Percentiles rank a stretch among this genome's conserved stretches.
Conservation (phyloP, 192 early-diverging fungal species). For the Entrophospora sp. region DNA sequence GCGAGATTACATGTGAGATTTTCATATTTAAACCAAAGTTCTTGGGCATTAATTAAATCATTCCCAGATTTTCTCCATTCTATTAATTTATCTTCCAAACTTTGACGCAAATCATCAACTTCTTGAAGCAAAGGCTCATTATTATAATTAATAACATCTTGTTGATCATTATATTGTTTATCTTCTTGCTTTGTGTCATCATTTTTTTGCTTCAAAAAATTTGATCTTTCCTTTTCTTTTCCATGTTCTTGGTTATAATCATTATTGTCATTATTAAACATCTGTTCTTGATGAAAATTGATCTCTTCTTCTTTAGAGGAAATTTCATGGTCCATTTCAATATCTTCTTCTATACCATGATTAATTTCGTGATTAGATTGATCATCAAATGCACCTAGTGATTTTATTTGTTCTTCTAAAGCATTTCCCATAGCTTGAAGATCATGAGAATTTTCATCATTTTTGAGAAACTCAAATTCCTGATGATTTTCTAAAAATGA, state of each 20-base stretch:
- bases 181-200: slow-evolving; percentile 23
- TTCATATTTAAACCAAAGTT: slow-evolving; percentile 88
- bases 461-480: slow-evolving; percentile 69
- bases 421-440: slow-evolving; percentile 69
- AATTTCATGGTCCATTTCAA: slow-evolving; percentile 32
- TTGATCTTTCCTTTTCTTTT: slow-evolving; percentile 29
- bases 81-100: slow-evolving; percentile 68
- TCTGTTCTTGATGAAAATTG: slow-evolving; percentile 26
- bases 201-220: slow-evolving; percentile 32
- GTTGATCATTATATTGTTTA: slow-evolving; percentile 23
- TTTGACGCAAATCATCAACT: slow-evolving; percentile 66
- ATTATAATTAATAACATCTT: too few relatives aligned
- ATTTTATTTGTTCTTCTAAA: slow-evolving; percentile 53
- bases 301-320: slow-evolving; percentile 29
- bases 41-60: slow-evolving; percentile 50
- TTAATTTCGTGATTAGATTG: slow-evolving; percentile 33
- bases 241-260: slow-evolving; percentile 25
- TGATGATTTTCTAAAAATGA: slow-evolving; percentile 46
- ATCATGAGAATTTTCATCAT: slow-evolving; percentile 66
- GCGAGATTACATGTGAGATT: slow-evolving; percentile 85
- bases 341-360: slow-evolving; percentile 45
- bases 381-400: slow-evolving; percentile 57
- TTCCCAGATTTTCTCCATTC: slow-evolving; percentile 64
- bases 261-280: slow-evolving; percentile 36
- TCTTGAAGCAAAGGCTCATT: slow-evolving; percentile 42